phyloP scores from a whole-genome alignment of 2,329 filamentous ascomycete species.

The Metarhizium sp. region DNA sequence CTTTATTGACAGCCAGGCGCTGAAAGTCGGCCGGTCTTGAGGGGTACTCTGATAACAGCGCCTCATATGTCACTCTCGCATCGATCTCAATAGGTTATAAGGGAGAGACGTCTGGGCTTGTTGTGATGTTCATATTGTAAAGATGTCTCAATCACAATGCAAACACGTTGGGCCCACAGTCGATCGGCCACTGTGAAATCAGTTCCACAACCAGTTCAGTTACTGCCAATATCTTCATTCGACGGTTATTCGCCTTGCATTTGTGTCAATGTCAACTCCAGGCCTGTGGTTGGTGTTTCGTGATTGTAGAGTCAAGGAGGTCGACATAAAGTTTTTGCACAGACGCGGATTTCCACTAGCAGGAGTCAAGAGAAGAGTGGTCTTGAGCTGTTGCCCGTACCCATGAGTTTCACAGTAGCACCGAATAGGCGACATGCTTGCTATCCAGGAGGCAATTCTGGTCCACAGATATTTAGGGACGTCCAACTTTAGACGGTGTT shows the following conservation, averaged over 20 bases:
- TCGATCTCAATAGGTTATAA: too few species aligned
- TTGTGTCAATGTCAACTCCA: background rate
- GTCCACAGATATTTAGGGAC: too few species aligned
- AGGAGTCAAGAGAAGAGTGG: background rate
- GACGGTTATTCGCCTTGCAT: background rate
- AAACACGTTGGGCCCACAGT: background rate
- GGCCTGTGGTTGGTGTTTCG: background rate
- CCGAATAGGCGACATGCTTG: background rate
- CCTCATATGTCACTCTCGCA: background rate
- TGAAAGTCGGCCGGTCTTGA: background rate
- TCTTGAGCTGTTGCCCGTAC: background rate
- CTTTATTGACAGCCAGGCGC: too few species aligned
- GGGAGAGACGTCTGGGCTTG: too few species aligned
- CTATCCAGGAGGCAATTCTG: background rate
- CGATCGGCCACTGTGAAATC: too few species aligned
- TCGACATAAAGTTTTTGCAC: background rate
- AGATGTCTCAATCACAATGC: background rate
- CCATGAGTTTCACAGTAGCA: background rate
- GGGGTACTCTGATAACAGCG: background rate
- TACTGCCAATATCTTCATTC: too few species aligned
- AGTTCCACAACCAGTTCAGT: too few species aligned
- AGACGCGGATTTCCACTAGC: background rate
- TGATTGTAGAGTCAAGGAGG: background rate
- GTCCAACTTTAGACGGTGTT: background rate
- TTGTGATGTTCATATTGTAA: background rate